Base-by-base conservation (phyloP, 2,329 filamentous ascomycete genomes). In the Ophiostoma novo-ulmi region DNA sequence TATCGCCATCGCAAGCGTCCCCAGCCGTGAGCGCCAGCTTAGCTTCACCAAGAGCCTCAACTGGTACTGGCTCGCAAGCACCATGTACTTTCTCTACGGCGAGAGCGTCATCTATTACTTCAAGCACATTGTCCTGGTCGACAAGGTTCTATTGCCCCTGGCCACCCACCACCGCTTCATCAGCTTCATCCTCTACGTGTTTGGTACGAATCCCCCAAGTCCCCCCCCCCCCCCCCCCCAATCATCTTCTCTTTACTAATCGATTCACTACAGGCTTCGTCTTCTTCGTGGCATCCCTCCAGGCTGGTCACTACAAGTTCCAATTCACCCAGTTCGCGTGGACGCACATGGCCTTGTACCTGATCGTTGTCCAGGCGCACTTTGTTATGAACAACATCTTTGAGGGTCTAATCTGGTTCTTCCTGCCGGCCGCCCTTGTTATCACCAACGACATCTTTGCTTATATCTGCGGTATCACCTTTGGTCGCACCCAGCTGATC, bases 301-400 rank as follows among this genome's bases (percentile, higher is more conserved):
- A 97, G 80, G 94, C 96, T 75, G 94, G 94, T 61, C 92, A 98
- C 81, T 97, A 98, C 84, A 92, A 91, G 80, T 98, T 99, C 82
- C 95, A 99, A 81, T 99, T 99, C 82, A 97, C 94, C 73, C 95
- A 99, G 81, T 99, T 98, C 77, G 95, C 94, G 70, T 99, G 95
- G 95, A 98, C 95, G 17, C 95, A 99, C 80, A 98, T 99, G 94
- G 95, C 96, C 5, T 87, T 99, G 26, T 98, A 97, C 83, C 85
- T 99, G 77, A 97, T 99, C 77, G 94, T 98, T 55, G 94, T 97
- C 6, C 94, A 99, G 81, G 94, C 95, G 17, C 95, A 99, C 80
- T 99, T 99, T 80, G 93, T 98, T 82, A 98, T 99, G 92, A 99
- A 99, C 86, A 99, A 99, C 81, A 91, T 99, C 75, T 96, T 99